Percentiles rank a stretch among this genome's conserved stretches.
phyloP scores from a whole-genome alignment of 768 basidiomycete species.

The Naganishia friedmannii region DNA sequence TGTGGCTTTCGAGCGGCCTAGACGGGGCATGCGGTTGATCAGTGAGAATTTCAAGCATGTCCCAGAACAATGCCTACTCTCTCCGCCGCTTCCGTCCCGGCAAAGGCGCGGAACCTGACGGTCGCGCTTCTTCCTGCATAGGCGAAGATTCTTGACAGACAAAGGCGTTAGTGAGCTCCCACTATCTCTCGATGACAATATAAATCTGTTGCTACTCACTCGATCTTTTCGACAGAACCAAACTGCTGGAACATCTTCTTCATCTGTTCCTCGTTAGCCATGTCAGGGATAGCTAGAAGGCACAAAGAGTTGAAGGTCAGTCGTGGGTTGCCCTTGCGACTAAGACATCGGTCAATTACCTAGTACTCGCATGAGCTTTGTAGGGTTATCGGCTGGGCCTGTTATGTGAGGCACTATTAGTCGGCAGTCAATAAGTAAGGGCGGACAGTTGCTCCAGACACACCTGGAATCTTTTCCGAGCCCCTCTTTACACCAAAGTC shows the following conservation, averaged over 20 bases:
- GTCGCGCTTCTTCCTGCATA: background rate
- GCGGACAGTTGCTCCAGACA: background rate
- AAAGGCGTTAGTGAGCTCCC: background rate
- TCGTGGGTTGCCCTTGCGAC: background rate
- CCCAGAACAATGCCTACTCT: background rate
- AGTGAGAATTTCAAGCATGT: background rate
- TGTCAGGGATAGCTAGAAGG: background rate
- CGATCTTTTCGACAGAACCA: conserved; percentile 6
- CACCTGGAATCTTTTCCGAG: background rate
- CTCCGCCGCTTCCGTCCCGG: background rate
- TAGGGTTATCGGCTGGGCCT: background rate
- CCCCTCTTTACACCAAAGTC: background rate
- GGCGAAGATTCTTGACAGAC: background rate
- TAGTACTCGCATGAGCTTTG: background rate
- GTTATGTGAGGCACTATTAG: background rate
- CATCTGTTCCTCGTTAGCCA: background rate
- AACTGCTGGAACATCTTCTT: background rate
- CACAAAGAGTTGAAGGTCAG: background rate
- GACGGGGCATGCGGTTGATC: background rate
- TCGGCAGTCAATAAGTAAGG: background rate
- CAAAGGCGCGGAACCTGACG: background rate
- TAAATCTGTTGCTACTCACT: background rate
- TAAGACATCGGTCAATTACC: background rate
- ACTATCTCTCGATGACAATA: background rate
- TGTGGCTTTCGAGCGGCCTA: background rate